These are phyloP conservation scores for Salix brachista DNA, from an alignment of 345 rosid genomes.

Conservation along the genomic window DNA sequence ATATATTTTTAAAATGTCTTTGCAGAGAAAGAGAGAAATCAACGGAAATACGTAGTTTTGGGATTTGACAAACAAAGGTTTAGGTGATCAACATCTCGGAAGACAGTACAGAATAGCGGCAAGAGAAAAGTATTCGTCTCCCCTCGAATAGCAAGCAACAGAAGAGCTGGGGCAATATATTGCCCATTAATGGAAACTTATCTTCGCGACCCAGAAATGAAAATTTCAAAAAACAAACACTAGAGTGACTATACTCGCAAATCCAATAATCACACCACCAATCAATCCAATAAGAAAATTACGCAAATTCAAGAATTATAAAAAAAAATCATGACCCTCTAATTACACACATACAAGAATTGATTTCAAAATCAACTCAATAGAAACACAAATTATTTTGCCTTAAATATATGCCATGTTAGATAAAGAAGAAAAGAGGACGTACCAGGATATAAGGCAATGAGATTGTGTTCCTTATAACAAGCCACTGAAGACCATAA, in stretches of 20 bases:
- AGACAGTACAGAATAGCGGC: not conserved
- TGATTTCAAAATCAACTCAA: not conserved
- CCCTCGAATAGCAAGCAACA: not conserved
- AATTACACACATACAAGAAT: not conserved
- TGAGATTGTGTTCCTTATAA: slow-evolving; percentile 44
- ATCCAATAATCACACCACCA: not conserved
- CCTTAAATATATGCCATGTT: not conserved
- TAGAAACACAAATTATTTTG: not conserved
- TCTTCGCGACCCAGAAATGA: not conserved
- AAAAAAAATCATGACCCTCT: not conserved
- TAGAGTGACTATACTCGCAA: not conserved
- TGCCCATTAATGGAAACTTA: not conserved
- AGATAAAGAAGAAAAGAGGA: not conserved
- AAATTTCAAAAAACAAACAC: not conserved
- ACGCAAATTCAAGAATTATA: not conserved
- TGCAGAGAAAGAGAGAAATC: too few relatives aligned
- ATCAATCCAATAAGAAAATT: not conserved
- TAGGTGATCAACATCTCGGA: not conserved
- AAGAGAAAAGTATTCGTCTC: not conserved
- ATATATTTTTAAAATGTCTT: too few relatives aligned
- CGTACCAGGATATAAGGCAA: slow-evolving; percentile 78
- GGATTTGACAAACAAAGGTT: too few relatives aligned
- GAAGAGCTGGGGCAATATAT: not conserved
- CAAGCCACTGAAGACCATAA: slow-evolving; percentile 86
- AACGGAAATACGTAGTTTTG: too few relatives aligned